Evolutionary conservation across 176 grass and related monocot genomes (phyloP).

Genomic region (barley (Hordeum vulgare)): MorexV3_pseudomolecules_assembly NC_058522.1:516616997-516617496

Average conservation of each 20-base stretch:
- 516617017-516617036: background rate
- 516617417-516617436: background rate
- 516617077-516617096: slow-evolving; percentile 44
- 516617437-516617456: background rate
- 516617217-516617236: slow-evolving; percentile 28
- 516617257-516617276: slow-evolving; percentile 84
- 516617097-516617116: slow-evolving; percentile 41
- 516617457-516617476: background rate
- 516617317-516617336: slow-evolving; percentile 72
- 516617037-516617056: slow-evolving; percentile 32
- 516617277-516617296: slow-evolving; percentile 56
- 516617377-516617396: slow-evolving; percentile 53
- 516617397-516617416: background rate
- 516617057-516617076: slow-evolving; percentile 42
- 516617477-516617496: background rate
- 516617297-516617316: slow-evolving; percentile 73
- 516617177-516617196: slow-evolving; percentile 76
- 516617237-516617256: slow-evolving; percentile 74
- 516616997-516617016: background rate
- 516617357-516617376: slow-evolving; percentile 42
- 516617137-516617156: slow-evolving; percentile 70
- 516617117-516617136: slow-evolving; percentile 43
- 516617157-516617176: slow-evolving; percentile 59
- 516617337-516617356: slow-evolving; percentile 60
- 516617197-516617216: slow-evolving; percentile 13